Conservation (phyloP, 345 rosid species). For the Syzygium oleosum region DNA sequence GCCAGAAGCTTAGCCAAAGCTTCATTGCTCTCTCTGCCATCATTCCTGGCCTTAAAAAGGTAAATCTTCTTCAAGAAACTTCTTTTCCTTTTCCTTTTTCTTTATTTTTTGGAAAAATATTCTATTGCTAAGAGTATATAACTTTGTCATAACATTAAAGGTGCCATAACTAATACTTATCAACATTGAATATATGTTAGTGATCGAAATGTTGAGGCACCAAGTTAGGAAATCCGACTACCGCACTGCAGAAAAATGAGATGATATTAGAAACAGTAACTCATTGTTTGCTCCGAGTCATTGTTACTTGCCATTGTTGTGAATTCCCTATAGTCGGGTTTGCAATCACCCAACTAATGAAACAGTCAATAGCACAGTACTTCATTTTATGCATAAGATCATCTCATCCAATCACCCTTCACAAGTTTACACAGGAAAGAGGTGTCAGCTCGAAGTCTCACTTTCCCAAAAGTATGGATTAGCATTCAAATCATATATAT, state of each 20-base stretch:
- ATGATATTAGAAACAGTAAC: background rate
- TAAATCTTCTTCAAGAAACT: background rate
- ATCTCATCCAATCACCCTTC: background rate
- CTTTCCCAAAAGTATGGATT: background rate
- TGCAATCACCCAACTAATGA: background rate
- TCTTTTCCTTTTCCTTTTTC: background rate
- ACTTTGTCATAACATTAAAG: background rate
- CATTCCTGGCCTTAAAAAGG: slow-evolving; percentile 80
- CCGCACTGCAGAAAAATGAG: background rate
- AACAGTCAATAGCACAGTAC: background rate
- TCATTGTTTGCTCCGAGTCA: background rate
- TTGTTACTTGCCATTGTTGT: background rate
- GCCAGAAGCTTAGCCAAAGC: slow-evolving; percentile 62
- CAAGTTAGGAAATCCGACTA: background rate
- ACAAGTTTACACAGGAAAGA: background rate
- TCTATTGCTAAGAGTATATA: background rate
- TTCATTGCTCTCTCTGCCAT: slow-evolving; percentile 68
- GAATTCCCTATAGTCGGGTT: background rate
- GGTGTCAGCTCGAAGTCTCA: background rate
- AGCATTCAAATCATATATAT: background rate
- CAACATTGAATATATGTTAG: background rate
- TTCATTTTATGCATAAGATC: background rate
- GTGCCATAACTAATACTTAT: background rate
- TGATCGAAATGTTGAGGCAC: background rate
- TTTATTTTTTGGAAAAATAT: background rate